Base-by-base conservation (phyloP, 1,139 yeast genomes). In the Wickerhamiella infanticola region DNA sequence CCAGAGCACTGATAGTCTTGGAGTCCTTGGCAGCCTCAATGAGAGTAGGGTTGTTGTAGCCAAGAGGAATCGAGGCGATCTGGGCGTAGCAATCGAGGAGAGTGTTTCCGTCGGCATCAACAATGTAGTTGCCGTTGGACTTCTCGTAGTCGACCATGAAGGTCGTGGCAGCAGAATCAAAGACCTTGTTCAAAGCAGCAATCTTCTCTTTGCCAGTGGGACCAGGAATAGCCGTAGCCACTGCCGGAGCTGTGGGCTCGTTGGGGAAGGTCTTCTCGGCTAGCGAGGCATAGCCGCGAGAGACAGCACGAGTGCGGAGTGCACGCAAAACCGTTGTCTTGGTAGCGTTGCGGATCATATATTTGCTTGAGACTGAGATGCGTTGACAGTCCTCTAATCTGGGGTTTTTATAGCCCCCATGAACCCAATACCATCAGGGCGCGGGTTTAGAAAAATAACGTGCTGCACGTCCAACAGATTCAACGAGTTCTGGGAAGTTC, bases 41-140 rank as follows among this genome's bases (percentile, higher is more conserved):
- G 53, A 81, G 69, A 23, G 72, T 77, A 7, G 88, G 88, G 67
- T 81, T 77, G 67, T 81, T 81, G 75, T 81, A 81, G 46, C 90
- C 90, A 53, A 81, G 72, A 18, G 85, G 79, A 54, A 80, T 79
- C 4, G 88, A 79, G 3, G 90, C 81, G 55, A 81, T 79, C 64
- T 81, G 90, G 36, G 83, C 80, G 62, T 80, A 81, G 38, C 77
- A 80, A 59, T 81, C 90, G 57, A 81, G 72, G 55, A 70, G 65
- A 40, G 64, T 58, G 66, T 81, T 81, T 13, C 86, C 88, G 55
- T 81, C 90, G 35, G 68, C 79, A 57, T 81, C 90, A 43, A 68
- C 75, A 47, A 81, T 69, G 64, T 80, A 81, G 70, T 81, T 81
- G 54, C 90, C 90, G 29, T 60, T 50, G 1, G 86, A 78, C 58